These are phyloP conservation scores for Cyclospora cayetanensis DNA, from an alignment of 169 alveolate species.

Conservation along the genomic window DNA sequence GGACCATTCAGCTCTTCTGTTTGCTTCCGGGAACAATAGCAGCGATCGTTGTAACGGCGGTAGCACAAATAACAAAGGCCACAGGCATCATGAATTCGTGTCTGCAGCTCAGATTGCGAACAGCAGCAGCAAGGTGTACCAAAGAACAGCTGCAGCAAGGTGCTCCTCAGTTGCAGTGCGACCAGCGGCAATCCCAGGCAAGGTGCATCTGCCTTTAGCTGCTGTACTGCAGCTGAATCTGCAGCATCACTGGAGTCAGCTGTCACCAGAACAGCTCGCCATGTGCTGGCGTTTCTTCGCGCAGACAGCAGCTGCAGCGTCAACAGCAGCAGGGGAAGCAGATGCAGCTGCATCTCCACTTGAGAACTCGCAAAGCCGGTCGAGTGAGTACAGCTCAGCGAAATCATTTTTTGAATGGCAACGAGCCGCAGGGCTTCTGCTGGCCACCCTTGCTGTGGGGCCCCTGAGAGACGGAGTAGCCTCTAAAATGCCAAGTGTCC, in stretches of 20 bases:
- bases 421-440: background rate
- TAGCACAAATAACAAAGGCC: background rate
- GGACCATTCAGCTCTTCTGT: background rate
- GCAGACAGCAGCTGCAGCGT: background rate
- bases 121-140: background rate
- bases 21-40: background rate
- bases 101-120: background rate
- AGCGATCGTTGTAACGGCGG: too few relatives aligned
- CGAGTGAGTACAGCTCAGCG: background rate
- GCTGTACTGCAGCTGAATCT: background rate
- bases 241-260: background rate
- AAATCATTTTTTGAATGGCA: background rate
- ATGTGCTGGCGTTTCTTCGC: background rate
- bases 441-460: background rate
- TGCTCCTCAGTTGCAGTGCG: background rate
- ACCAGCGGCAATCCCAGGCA: background rate
- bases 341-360: background rate
- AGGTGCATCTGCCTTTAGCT: background rate
- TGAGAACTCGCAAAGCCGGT: background rate
- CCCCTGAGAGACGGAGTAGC: background rate
- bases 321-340: background rate
- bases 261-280: background rate
- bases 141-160: background rate
- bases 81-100: background rate
- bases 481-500: background rate